Base-by-base conservation (phyloP, 2,329 filamentous ascomycete species). In the Mollisiaceae sp. region DNA sequence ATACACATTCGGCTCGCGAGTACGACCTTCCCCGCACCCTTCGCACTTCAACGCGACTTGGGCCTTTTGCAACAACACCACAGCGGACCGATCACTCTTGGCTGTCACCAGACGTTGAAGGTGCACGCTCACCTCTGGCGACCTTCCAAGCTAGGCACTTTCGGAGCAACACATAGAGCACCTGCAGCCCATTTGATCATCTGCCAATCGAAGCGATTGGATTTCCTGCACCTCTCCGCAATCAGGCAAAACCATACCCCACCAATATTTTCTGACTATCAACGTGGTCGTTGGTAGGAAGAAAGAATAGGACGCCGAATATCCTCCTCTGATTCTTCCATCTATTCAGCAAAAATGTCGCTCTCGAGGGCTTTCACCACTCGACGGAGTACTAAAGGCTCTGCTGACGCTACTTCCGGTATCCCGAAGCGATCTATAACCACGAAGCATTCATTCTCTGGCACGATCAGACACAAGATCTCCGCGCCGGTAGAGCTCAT, bases 401-500 rank as follows among this genome's bases (percentile, higher is more conserved):
- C 69, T 50, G 60, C 62, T 18, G 65, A 68, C 8, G 27, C 70
- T 60, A 61, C 67, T 38, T 43, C 66, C 35, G 64, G 47, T 11
- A 62, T 70, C 27, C 73, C 71, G 1, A 69, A 72, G 59, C 71
- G 73, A 50, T 72, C 69, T 32, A 60, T 75, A 12, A 72, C 72
- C 12, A 72, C 72, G 2, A 76, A 74, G 62, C 69, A 71, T 32
- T 70, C 71, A 35, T 55, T 64, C 22, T 41, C 68, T 11, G 73
- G 71, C 20, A 70, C 68, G 12, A 74, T 75, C 35, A 66, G 72
- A 71, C 86, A 84, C 76, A 89, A 93, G 81, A 99, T 99, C 76
- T 99, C 95, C 1, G 87, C 85, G 2, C 95, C 95, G 0, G 85
- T 97, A 61, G 89, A 93, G 78, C 85, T 99, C 69, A 83, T 97